Evolutionary conservation across 2,329 filamentous ascomycete genomes (phyloP).

Genomic region (Neonectria faginata): DNA sequence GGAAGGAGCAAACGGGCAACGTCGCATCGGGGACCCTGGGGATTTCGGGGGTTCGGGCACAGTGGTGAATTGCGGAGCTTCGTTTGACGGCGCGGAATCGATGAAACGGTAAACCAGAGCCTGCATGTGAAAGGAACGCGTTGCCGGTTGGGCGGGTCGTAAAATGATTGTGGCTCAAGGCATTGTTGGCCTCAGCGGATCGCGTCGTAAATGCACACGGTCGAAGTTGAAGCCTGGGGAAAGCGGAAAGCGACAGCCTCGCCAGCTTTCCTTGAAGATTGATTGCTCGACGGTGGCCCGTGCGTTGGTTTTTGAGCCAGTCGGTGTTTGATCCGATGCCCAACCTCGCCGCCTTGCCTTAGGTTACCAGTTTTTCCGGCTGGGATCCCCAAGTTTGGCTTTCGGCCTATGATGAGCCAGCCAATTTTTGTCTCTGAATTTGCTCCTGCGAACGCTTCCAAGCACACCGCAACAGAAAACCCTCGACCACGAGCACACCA

Average conservation of each 20-base stretch:
- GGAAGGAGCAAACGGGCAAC: constrained; percentile 44
- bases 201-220: constrained; percentile 25
- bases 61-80: constrained; percentile 24
- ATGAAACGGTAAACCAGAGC: constrained; percentile 12
- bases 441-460: constrained; percentile 13
- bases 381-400: constrained; percentile 26
- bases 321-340: constrained; percentile 44
- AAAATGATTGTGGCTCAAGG: constrained; percentile 38
- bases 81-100: constrained; percentile 19
- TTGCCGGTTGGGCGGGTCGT: constrained; percentile 2
- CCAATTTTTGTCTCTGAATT: constrained; percentile 45
- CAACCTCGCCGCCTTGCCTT: constrained; percentile 39
- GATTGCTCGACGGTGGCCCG: constrained; percentile 35
- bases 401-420: constrained; percentile 39
- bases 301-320: constrained; percentile 37
- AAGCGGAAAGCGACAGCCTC: constrained; percentile 43
- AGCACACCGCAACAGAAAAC: constrained; percentile 21
- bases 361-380: constrained; percentile 49
- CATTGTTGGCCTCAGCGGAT: constrained; percentile 37
- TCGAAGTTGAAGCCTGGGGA: constrained; percentile 40
- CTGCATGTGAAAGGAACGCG: constrained; percentile 11
- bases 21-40: constrained; percentile 44
- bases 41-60: constrained; percentile 24
- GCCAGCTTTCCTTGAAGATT: constrained; percentile 40
- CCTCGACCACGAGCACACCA: constrained; percentile 54